A percentile compares a stretch with the other conserved stretches of the same genome.
Evolutionary conservation across 2,329 filamentous ascomycete genomes (phyloP).

Genomic region (Phialophora chinensis): DNA sequence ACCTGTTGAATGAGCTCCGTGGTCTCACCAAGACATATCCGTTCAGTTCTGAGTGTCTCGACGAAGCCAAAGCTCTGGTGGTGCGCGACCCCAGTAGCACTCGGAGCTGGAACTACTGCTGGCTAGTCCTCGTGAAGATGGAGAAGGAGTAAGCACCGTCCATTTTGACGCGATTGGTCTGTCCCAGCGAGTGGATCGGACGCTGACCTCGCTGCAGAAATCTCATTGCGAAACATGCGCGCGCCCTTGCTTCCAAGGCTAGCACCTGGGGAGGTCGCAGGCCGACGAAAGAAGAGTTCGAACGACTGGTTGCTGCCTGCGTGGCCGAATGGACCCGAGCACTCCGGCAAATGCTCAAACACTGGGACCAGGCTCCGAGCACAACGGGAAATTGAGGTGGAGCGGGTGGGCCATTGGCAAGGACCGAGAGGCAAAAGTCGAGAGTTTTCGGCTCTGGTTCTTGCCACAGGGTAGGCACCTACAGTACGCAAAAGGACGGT

Average conservation of each 20-base stretch:
- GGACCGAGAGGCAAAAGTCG: conserved; percentile 18
- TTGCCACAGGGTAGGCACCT: conserved; percentile 5
- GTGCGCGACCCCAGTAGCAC: conserved; percentile 68
- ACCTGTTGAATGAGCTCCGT: conserved; percentile 72
- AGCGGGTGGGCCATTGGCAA: conserved; percentile 1
- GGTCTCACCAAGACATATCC: conserved; percentile 71
- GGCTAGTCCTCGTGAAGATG: conserved; percentile 72
- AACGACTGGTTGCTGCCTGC: conserved; percentile 67
- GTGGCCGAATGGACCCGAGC: conserved; percentile 71
- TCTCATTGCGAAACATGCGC: conserved; percentile 67
- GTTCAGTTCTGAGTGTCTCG: conserved; percentile 68
- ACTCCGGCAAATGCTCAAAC: conserved; percentile 68
- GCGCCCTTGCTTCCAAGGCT: conserved; percentile 64
- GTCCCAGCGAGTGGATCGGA: neutral
- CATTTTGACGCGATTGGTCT: neutral
- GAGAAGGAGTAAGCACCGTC: conserved; percentile 62
- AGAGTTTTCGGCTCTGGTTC: conserved; percentile 10
- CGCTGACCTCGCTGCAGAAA: conserved; percentile 50
- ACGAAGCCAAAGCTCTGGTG: conserved; percentile 70
- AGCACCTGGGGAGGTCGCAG: conserved; percentile 72
- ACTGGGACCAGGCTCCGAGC: conserved; percentile 69
- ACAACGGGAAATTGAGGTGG: conserved; percentile 40
- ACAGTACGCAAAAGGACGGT: conserved; percentile 1
- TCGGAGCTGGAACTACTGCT: conserved; percentile 77
- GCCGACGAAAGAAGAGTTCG: conserved; percentile 62